Conservation (phyloP, 305 asterid species). For the Fraxinus baroniana region DNA sequence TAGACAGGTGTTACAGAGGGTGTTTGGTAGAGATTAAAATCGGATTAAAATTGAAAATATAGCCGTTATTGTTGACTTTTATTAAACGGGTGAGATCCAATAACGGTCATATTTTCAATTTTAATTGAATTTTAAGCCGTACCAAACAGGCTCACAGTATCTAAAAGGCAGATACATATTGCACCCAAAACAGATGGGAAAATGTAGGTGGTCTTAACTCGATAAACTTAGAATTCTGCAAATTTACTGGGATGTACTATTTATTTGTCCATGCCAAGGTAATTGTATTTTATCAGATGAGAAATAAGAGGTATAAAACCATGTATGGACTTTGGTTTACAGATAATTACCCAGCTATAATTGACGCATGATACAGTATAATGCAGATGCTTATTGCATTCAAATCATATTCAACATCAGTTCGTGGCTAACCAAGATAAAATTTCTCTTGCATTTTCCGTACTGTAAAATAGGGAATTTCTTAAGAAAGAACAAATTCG, state of each 20-base stretch:
- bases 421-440: conserved; percentile 6
- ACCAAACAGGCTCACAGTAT: not conserved
- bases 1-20: conserved; percentile 2
- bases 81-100: no score
- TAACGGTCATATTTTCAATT: no score
- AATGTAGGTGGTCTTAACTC: not conserved
- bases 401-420: conserved; percentile 18
- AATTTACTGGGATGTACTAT: conserved; percentile 8
- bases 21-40: no score
- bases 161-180: conserved; percentile 13
- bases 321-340: not conserved
- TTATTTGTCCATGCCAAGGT: not conserved
- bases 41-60: no score
- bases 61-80: no score
- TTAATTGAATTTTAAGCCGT: no score
- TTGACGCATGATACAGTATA: conserved; percentile 14
- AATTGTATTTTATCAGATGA: conserved; percentile 4
- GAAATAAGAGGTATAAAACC: conserved; percentile 1
- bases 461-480: not conserved
- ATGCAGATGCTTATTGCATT: conserved; percentile 3
- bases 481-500: not conserved
- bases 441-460: not conserved
- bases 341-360: conserved; percentile 20
- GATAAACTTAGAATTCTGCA: not conserved
- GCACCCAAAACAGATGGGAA: conserved; percentile 10